Conservation (phyloP, 2,329 filamentous ascomycete genomes). For the Calonectria pteridis region DNA sequence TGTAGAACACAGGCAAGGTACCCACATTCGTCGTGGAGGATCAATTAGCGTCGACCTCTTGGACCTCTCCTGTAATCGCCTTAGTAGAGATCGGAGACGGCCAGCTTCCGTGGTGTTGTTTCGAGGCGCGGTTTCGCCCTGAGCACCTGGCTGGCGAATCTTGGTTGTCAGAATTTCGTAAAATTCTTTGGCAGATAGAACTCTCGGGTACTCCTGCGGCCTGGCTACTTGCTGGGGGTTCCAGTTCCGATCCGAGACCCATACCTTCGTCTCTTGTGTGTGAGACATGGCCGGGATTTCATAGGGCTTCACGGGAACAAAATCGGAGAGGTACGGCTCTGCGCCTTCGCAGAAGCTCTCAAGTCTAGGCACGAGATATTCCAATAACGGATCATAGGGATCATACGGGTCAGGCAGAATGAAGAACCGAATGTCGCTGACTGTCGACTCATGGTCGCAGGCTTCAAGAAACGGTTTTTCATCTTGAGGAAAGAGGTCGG, state of each 20-base stretch:
- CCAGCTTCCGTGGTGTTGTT: neutral
- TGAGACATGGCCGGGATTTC: neutral
- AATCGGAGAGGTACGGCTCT: neutral
- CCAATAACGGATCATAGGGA: neutral
- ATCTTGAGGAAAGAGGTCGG: neutral
- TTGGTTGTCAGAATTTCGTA: neutral
- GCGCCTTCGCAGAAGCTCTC: slow-evolving; percentile 4
- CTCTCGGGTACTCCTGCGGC: neutral
- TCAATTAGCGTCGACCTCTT: too few relatives aligned
- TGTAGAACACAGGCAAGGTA: neutral
- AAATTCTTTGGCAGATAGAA: neutral
- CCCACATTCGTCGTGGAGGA: slow-evolving; percentile 2
- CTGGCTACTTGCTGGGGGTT: neutral
- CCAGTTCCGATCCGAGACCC: slow-evolving; percentile 18
- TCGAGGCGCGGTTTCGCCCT: neutral
- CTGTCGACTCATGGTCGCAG: neutral
- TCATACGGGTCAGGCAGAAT: neutral
- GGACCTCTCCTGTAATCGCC: neutral
- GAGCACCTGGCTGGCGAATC: neutral
- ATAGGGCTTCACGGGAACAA: neutral
- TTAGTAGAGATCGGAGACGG: neutral
- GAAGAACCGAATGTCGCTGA: neutral
- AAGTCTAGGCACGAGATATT: neutral
- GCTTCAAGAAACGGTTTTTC: neutral
- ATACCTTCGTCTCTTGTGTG: neutral